Percentiles rank a stretch among this genome's conserved stretches.
phyloP scores from a whole-genome alignment of 2,329 filamentous ascomycete species.

The Cryoendolithus antarcticus region DNA sequence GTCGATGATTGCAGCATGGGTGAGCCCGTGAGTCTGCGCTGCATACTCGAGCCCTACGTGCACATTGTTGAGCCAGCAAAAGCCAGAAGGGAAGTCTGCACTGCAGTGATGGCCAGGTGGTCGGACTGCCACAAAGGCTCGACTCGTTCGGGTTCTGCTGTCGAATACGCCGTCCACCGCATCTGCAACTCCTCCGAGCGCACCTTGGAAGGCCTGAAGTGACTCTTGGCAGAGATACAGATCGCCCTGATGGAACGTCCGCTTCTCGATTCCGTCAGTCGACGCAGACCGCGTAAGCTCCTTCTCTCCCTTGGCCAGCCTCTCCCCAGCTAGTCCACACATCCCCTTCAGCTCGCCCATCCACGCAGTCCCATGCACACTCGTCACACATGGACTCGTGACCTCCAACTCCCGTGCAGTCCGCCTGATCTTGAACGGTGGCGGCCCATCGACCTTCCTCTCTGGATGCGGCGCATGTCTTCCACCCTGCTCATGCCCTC shows the following conservation, averaged over 20 bases:
- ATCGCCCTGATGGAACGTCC: conserved; percentile 72
- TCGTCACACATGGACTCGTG: conserved; percentile 65
- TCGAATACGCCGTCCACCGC: conserved; percentile 77
- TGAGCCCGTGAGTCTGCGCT: conserved; percentile 69
- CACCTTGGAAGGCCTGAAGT: conserved; percentile 74
- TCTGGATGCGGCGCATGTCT: conserved; percentile 54
- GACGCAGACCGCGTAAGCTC: conserved; percentile 53
- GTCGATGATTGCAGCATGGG: conserved; percentile 86
- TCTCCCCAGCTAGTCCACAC: conserved; percentile 69
- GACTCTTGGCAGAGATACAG: conserved; percentile 84
- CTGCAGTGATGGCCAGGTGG: conserved; percentile 96
- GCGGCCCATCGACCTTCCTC: conserved; percentile 40
- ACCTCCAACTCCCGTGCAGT: conserved; percentile 61
- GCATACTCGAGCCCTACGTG: conserved; percentile 93
- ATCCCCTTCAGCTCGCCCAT: conserved; percentile 82
- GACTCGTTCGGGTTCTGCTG: conserved; percentile 22
- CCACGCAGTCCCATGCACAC: conserved; percentile 84
- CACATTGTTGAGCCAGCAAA: conserved; percentile 98
- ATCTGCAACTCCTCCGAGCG: conserved; percentile 84
- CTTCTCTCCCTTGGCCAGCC: conserved; percentile 62
- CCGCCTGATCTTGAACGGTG: conserved; percentile 72
- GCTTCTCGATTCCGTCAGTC: conserved; percentile 34
- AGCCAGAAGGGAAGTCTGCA: conserved; percentile 76
- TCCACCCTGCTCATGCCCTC: conserved; percentile 63
- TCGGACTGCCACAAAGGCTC: conserved; percentile 83